These are phyloP conservation scores for Ophiostoma sp. DNA, from an alignment of 2,329 filamentous ascomycete genomes.

Conservation along the genomic window DNA sequence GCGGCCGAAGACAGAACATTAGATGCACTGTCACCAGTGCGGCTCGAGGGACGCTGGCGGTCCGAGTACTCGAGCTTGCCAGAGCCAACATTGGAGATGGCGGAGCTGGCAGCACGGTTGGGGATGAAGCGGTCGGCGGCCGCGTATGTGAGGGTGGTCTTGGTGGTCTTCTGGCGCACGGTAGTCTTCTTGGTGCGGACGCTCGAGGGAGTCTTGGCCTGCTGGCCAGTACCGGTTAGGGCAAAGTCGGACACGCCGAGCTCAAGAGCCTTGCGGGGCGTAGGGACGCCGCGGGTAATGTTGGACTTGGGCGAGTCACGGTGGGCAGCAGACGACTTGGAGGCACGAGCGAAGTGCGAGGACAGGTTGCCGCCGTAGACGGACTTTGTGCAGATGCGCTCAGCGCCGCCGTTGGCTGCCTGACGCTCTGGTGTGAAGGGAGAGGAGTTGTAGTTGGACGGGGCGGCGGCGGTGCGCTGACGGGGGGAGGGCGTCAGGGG, in stretches of 20 bases:
- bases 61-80: constrained; percentile 77
- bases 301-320: constrained; percentile 95
- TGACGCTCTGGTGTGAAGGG: constrained; percentile 73
- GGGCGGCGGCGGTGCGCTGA: constrained; percentile 53
- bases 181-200: constrained; percentile 60
- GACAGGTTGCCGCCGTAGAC: constrained; percentile 79
- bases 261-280: constrained; percentile 80
- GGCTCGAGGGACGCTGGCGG: constrained; percentile 69
- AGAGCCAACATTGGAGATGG: constrained; percentile 76
- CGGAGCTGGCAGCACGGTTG: constrained; percentile 86
- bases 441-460: constrained; percentile 61
- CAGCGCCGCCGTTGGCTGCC: constrained; percentile 51
- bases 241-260: constrained; percentile 91
- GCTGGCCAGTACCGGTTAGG: constrained; percentile 75
- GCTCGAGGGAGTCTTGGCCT: constrained; percentile 59
- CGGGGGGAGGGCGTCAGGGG: constrained; percentile 90
- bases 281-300: constrained; percentile 73
- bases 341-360: constrained; percentile 72
- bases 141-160: constrained; percentile 77
- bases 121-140: constrained; percentile 94
- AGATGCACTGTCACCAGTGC: constrained; percentile 60
- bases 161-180: constrained; percentile 57
- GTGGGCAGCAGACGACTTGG: constrained; percentile 65
- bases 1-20: constrained; percentile 74
- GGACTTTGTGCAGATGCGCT: constrained; percentile 62